Evolutionary conservation across 345 rosid genomes (phyloP).

Genomic region (Dipteronia dyeriana): DNA sequence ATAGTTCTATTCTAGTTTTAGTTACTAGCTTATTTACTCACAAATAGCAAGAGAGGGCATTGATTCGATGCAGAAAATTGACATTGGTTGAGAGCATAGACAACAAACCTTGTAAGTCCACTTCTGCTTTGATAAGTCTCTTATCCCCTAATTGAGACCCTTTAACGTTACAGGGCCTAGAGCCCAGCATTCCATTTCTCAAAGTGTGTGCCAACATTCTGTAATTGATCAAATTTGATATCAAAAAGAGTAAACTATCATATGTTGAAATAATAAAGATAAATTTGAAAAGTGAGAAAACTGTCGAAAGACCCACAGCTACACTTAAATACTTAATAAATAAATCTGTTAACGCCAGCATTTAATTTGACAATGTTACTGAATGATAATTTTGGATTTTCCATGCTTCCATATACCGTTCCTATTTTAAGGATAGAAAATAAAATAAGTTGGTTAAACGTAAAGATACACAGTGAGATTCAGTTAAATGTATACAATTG

Average conservation of each 20-base stretch:
- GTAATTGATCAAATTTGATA: slow-evolving; percentile 17
- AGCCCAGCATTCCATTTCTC: slow-evolving; percentile 89
- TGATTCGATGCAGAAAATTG: not conserved
- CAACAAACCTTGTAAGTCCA: slow-evolving; percentile 92
- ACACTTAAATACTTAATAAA: slow-evolving; percentile 74
- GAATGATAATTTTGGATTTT: slow-evolving; percentile 62
- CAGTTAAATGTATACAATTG: not conserved
- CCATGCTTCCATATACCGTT: slow-evolving; percentile 61
- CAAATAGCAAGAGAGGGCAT: not conserved
- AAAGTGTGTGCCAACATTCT: slow-evolving; percentile 87
- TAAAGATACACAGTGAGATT: not conserved
- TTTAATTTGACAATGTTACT: slow-evolving; percentile 63
- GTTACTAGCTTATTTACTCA: not conserved
- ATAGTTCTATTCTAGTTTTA: not conserved
- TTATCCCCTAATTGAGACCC: slow-evolving; percentile 75
- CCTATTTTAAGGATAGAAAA: slow-evolving; percentile 41
- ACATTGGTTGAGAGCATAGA: slow-evolving; percentile 27
- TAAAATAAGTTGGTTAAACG: not conserved
- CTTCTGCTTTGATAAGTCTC: slow-evolving; percentile 79
- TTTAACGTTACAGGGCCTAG: slow-evolving; percentile 75
- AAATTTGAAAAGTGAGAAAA: slow-evolving; percentile 16
- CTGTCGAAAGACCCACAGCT: slow-evolving; percentile 83
- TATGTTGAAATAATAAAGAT: not conserved
- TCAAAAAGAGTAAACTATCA: not conserved
- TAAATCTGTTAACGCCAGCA: slow-evolving; percentile 79